A percentile compares a stretch with the other conserved stretches of the same genome.
These are phyloP conservation scores for Pseudozyma hubeiensis DNA, from an alignment of 1,284 basidiomycete species.

Conservation along the genomic window DNA sequence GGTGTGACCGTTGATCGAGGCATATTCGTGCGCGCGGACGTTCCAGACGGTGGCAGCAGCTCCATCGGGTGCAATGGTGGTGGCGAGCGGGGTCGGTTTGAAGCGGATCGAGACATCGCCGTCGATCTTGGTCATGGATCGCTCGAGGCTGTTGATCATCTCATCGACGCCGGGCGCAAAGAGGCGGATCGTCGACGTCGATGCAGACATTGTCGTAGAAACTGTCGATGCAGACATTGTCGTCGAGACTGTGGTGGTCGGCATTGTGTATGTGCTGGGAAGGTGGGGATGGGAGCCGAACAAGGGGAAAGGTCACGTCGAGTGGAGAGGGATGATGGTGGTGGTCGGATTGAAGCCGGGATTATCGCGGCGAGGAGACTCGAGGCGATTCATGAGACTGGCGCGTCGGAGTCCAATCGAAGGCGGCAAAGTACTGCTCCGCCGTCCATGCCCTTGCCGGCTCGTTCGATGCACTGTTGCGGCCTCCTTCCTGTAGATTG, in stretches of 20 bases:
- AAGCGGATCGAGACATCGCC: conserved; percentile 29
- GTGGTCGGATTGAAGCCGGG: neutral
- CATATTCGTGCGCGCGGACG: conserved; percentile 42
- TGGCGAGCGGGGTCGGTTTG: conserved; percentile 32
- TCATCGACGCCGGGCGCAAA: conserved; percentile 42
- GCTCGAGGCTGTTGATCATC: conserved; percentile 32
- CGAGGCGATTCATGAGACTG: no score
- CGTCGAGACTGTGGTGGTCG: conserved; percentile 5
- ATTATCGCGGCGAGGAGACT: no score
- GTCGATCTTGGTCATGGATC: conserved; percentile 15
- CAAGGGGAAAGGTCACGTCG: neutral
- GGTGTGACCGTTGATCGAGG: conserved; percentile 31
- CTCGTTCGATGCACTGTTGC: neutral
- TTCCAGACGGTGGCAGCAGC: conserved; percentile 47
- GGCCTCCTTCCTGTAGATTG: neutral
- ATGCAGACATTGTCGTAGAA: neutral
- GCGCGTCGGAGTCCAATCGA: no score
- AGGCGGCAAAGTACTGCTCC: no score
- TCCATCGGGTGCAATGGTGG: conserved; percentile 38
- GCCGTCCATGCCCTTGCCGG: no score
- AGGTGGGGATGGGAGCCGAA: neutral
- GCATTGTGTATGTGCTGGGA: neutral
- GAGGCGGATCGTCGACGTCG: conserved; percentile 29
- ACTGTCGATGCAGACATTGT: neutral
- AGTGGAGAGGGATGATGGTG: conserved; percentile 1